Base-by-base conservation (phyloP, 306 rosid species). In the Nissolia schottii region DNA sequence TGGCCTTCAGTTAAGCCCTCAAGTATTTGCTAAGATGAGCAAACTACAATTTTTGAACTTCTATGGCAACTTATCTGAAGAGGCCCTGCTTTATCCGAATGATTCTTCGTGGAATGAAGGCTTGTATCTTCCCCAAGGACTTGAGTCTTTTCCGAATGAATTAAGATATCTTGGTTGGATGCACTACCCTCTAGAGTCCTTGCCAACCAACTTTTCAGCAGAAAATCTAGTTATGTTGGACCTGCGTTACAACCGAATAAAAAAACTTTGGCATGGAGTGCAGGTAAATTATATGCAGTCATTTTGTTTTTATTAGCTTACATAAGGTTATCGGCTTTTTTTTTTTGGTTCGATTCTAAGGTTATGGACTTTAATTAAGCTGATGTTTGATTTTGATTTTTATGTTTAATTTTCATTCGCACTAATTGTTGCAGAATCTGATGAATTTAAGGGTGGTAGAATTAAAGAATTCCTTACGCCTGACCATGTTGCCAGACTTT, bases 181-280 rank as follows among this genome's bases (percentile, higher is more conserved):
- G 20, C 10, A 27, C 3, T 69, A 25, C 23, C 76, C 76, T 69
- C 10, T 48, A 1, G 45, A 62, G 23, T 70, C 61, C 41, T 71
- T 78, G 59, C 62, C 67, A n/a, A 1, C 19, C 1, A 54, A 14
- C n/a, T 63, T 78, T 48, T 64, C 31, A 11, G 49, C 74, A 0
- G 23, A 54, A 18, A 64, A 31, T 0, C 68, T 78, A 23, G 62
- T 71, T 41, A 28, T 43, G 7, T 25, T 68, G 7, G 19, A 37
- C 15, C 27, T 77, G 67, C 2, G 2, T 0, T 3, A 6, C 3
- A 24, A 48, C 28, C 23, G 22, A 1, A 6, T 49, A 34, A 34
- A 41, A 20, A 51, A 19, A 10, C 59, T 70, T 37, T 78, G 82
- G 77, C 9, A 41, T 16, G 79, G 71, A 46, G 31, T 51, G n/a